A percentile compares a stretch with the other conserved stretches of the same genome.
Conservation (phyloP, 768 basidiomycete genomes). For the Boletus tylopilopsis region DNA sequence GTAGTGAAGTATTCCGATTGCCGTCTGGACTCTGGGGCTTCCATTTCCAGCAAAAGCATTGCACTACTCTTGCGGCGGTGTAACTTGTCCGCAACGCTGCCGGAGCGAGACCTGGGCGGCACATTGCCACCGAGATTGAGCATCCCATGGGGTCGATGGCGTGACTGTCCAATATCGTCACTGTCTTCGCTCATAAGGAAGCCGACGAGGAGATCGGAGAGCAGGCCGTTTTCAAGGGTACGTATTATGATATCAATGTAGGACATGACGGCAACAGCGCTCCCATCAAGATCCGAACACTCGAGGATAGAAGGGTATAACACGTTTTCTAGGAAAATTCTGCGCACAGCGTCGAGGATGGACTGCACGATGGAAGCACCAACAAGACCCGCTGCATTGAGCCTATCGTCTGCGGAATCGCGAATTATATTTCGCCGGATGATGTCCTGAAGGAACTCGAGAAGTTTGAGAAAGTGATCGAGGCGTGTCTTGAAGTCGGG, state of each 20-base stretch:
- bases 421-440: slow-evolving; percentile 59
- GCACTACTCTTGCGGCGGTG: slow-evolving; percentile 80
- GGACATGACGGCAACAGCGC: slow-evolving; percentile 92
- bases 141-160: slow-evolving; percentile 39
- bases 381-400: slow-evolving; percentile 62
- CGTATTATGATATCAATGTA: slow-evolving; percentile 89
- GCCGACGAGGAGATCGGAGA: slow-evolving; percentile 67
- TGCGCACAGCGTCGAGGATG: slow-evolving; percentile 76
- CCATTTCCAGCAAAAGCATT: slow-evolving; percentile 85
- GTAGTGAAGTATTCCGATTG: slow-evolving; percentile 83
- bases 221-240: slow-evolving; percentile 62
- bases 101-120: slow-evolving; percentile 34
- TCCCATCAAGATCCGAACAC: slow-evolving; percentile 91
- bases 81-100: slow-evolving; percentile 34
- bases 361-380: slow-evolving; percentile 80
- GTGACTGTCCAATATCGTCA: slow-evolving; percentile 52
- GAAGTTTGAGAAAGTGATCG: slow-evolving; percentile 84
- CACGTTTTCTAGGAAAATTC: slow-evolving; percentile 89
- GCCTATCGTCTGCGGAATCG: slow-evolving; percentile 29
- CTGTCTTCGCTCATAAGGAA: slow-evolving; percentile 87
- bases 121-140: slow-evolving; percentile 37
- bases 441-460: slow-evolving; percentile 91
- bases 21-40: slow-evolving; percentile 67
- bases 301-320: slow-evolving; percentile 91
- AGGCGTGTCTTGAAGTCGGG: slow-evolving; percentile 75